Evolutionary conservation across 768 basidiomycete species (phyloP).

Genomic region (Suillus brevipes): DNA sequence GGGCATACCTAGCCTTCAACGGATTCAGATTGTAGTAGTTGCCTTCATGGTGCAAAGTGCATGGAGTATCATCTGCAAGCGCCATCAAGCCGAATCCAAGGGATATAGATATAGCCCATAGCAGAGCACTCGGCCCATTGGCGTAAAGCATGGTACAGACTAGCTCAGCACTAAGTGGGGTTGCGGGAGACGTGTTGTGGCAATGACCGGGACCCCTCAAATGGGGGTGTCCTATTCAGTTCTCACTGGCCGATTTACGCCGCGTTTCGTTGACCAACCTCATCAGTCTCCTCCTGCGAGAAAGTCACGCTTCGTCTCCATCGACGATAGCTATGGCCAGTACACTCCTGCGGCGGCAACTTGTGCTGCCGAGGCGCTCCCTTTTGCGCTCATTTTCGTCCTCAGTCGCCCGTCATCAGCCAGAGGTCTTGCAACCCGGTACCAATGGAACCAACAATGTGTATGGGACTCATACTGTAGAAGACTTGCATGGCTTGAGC

Average conservation of each 20-base stretch:
- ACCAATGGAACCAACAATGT: slow-evolving; percentile 43
- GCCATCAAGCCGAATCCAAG: slow-evolving; percentile 10
- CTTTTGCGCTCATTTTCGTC: slow-evolving; percentile 28
- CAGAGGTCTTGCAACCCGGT: slow-evolving; percentile 27
- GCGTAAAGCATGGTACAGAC: neutral
- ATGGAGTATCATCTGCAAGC: slow-evolving; percentile 51
- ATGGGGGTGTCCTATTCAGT: slow-evolving; percentile 19
- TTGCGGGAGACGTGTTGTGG: neutral
- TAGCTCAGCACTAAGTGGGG: neutral
- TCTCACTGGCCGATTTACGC: slow-evolving; percentile 30
- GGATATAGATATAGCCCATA: slow-evolving; percentile 2
- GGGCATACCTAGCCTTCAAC: slow-evolving; percentile 54
- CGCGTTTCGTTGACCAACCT: slow-evolving; percentile 14
- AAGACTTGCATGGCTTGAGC: slow-evolving; percentile 80
- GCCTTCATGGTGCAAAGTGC: slow-evolving; percentile 53
- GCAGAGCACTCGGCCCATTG: slow-evolving; percentile 5
- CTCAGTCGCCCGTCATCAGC: slow-evolving; percentile 23
- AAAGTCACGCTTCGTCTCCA: slow-evolving; percentile 14
- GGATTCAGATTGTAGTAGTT: slow-evolving; percentile 69
- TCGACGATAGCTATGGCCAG: slow-evolving; percentile 58
- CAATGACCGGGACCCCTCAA: slow-evolving; percentile 20
- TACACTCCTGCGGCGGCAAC: slow-evolving; percentile 61
- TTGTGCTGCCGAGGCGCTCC: slow-evolving; percentile 36
- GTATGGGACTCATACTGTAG: slow-evolving; percentile 73
- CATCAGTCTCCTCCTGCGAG: slow-evolving; percentile 2